Conservation (phyloP, 352 stramenopile genomes). For the Phytopythium sindhum region DNA sequence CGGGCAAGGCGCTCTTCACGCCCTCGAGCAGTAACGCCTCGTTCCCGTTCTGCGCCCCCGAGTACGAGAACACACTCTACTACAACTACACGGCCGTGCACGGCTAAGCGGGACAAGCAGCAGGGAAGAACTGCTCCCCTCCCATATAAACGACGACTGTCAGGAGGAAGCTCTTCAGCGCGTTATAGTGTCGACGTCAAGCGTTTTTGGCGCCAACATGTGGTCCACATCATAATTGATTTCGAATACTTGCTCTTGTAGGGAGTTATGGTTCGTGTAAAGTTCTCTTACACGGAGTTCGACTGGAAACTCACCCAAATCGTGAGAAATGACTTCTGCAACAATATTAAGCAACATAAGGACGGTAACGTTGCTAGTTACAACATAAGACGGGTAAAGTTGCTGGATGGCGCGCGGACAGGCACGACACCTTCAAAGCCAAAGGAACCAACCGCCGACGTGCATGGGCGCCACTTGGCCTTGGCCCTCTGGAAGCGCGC, state of each 20-base stretch:
- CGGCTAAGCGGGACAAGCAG: conserved; percentile 5
- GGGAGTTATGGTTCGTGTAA: not conserved
- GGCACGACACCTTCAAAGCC: too few relatives aligned
- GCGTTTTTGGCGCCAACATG: not conserved
- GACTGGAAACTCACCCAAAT: too few relatives aligned
- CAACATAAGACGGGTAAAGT: too few relatives aligned
- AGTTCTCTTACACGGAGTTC: too few relatives aligned
- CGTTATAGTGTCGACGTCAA: too few relatives aligned
- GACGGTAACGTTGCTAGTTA: too few relatives aligned
- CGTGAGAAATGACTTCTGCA: too few relatives aligned
- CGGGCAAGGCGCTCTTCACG: conserved; percentile 35
- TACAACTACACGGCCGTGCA: conserved; percentile 40
- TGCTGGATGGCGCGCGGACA: too few relatives aligned
- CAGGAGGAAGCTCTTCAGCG: too few relatives aligned
- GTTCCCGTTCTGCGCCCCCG: conserved; percentile 48
- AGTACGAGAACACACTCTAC: conserved; percentile 46
- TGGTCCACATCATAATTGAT: not conserved
- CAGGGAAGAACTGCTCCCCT: not conserved
- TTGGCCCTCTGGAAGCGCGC: not conserved
- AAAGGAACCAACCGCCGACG: too few relatives aligned
- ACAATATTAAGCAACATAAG: too few relatives aligned
- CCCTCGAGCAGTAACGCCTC: conserved; percentile 20
- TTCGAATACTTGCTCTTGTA: not conserved
- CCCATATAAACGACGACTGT: not conserved
- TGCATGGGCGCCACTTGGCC: not conserved